Conservation (phyloP, 1,284 basidiomycete genomes). For the Austroboletus rostrupii region DNA sequence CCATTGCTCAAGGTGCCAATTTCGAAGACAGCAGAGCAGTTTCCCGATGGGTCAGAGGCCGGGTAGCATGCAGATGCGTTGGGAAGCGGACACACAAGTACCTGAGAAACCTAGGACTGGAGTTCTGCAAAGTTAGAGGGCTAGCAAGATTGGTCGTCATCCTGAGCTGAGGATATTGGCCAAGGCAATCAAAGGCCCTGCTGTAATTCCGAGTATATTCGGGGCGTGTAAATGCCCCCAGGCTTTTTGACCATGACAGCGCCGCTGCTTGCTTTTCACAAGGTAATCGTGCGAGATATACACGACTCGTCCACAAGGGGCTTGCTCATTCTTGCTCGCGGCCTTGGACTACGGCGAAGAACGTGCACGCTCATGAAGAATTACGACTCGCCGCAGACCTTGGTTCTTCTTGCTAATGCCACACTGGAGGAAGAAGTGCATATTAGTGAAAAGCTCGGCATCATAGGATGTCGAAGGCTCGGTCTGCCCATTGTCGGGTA, state of each 20-base stretch:
- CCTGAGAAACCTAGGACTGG: constrained; percentile 26
- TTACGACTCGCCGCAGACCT: constrained; percentile 83
- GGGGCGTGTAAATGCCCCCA: no score
- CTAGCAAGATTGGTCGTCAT: constrained; percentile 35
- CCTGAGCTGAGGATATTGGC: not conserved
- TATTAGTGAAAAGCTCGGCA: constrained; percentile 88
- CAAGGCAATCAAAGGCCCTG: not conserved
- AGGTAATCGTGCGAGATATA: constrained; percentile 57
- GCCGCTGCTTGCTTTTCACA: constrained; percentile 60
- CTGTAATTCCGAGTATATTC: no score
- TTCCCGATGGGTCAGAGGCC: constrained; percentile 13
- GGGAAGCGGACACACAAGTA: constrained; percentile 26
- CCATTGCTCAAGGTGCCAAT: not conserved
- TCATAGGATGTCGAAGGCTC: constrained; percentile 86
- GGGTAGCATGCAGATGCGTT: constrained; percentile 28
- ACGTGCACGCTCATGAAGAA: constrained; percentile 87
- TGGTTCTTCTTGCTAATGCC: constrained; percentile 88
- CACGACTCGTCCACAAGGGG: constrained; percentile 80
- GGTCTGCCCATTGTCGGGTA: constrained; percentile 83
- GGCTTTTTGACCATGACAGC: constrained; percentile 22
- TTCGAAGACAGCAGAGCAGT: constrained; percentile 17
- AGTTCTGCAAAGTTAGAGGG: constrained; percentile 36
- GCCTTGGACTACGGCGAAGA: constrained; percentile 79
- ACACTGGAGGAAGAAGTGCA: constrained; percentile 83
- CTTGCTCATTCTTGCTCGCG: constrained; percentile 81